Evolutionary conservation across 2,329 filamentous ascomycete genomes (phyloP), one percentile per base, ranked within the genome.

Genomic region (Diaporthe eres): DNA sequence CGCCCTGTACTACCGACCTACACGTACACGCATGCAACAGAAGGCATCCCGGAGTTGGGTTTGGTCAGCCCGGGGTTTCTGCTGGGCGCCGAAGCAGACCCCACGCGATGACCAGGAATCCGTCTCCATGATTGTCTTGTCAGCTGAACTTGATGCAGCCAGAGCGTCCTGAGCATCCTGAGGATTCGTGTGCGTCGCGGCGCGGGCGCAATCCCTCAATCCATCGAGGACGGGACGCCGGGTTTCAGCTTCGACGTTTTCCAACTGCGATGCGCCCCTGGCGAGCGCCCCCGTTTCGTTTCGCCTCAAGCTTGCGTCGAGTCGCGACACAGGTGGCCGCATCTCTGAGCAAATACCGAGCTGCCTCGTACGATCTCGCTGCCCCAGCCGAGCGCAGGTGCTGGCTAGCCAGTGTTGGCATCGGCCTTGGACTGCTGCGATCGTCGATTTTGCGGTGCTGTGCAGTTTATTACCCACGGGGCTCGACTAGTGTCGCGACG

Each of bases 401-500:
- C 42, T 49, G 9, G 42, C 37, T 60, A 37, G 51, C 55, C 51
- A n/a, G 17, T 47, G 53, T 60, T 60, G 68, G 42, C 51, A 71
- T 71, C 51, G 53, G 42, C 28, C 39, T 34, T 60, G 70, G n/a
- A 22, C 53, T 39, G 70, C 44, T 61, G 37, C 71, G 71, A 65
- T 65, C 71, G 71, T 67, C 71, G 57, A 65, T 65, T 55, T 65
- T 34, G 39, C 25, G 31, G 70, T 61, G 58, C 74, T 25, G 55
- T 28, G 53, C 47, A 51, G 25, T 68, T 51, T 58, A 31, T 74
- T 49, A 60, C 44, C 49, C 49, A 53, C n/a, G 28, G 55, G 42
- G 25, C 63, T 19, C 10, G 63, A 58, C 53, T 65, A 65, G 34
- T 49, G 60, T 61, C 65, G 55, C 70, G 68, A 77, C 68, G 74